Evolutionary conservation across 805 yeast species (phyloP), one percentile per base, ranked within the genome.

Genomic region (Saccharomycopsis fermentans): DNA sequence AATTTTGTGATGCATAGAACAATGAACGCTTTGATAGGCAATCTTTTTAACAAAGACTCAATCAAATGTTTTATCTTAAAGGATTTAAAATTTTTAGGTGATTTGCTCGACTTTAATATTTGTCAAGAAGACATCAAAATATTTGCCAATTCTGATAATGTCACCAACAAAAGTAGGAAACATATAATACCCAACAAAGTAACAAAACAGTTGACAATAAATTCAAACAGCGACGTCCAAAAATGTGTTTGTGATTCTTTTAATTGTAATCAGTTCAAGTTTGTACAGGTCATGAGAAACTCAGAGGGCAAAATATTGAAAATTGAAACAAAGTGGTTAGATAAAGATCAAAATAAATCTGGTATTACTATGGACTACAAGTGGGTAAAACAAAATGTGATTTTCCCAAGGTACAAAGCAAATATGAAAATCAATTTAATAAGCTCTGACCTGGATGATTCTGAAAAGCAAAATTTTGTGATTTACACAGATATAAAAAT

Each of bases 321-420:
- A 48, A 34, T 73, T 17, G 75, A 73, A 55, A 64, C 72, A 8
- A 43, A 43, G 17, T 21, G 14, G 26, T 43, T 43, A 24, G 16
- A 14, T 6, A 43, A 21, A 6, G 11, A 19, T 9, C n/a, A 19
- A 43, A 43, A 21, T 43, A 29, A 43, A 24, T 17, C 8, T 5
- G 19, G 6, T n/a, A 43, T 12, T 21, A 21, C 3, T n/a, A 43
- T 43, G 32, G 50, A 43, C 24, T 43, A 43, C 50, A 43, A 43
- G 55, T 72, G 74, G 74, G 63, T 73, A 1, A 73, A 73, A 55
- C 63, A 65, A 24, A 63, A 66, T 17, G 67, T 73, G 34, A 72
- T 76, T 52, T 69, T 67, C 55, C 77, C 77, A 19, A 59, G 77
- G 14, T 73, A 73, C 59, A 73, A 73, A 53, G 65, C 73, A 37